Evolutionary conservation across 1,284 basidiomycete species (phyloP), one percentile per base, ranked within the genome.

Genomic region (Sanguinoderma infundibulare): DNA sequence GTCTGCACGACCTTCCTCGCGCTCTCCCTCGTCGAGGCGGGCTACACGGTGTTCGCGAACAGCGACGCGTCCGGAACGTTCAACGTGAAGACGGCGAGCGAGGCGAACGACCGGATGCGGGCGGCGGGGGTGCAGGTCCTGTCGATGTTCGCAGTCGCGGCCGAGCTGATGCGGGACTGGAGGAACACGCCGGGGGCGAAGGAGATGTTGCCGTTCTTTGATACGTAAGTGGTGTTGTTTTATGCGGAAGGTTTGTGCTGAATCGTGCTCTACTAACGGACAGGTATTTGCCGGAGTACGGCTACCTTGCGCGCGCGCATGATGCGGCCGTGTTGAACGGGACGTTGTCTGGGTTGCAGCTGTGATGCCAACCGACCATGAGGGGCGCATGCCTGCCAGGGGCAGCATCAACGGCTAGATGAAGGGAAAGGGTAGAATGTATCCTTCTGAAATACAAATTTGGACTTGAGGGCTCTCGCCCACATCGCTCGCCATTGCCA

Each of bases 121-220:
- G 73, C 69, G 15, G 79, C 78, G 5, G 80, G 79, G 7, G 77
- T 81, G 5, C 73, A 81, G 26, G 76, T 83, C 15, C 61, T 79
- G 9, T 81, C 80, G 2, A 69, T 75, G 67, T 82, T 81, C 65
- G 78, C 80, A 2, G 70, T 82, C 38, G 71, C 72, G 10, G 70
- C 69, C 36, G 80, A 82, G 68, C 70, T 82, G 34, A 81, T 82
- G 80, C 71, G 80, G 36, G 80, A 82, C 67, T 82, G 80, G 81
- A 76, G 78, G 55, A 73, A 75, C 65, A 78, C 75, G 3, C 79
- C 80, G 32, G 79, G 79, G 6, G 65, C 78, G 1, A 28, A 55
- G n/a, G 73, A 81, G 65, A 57, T 81, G 67, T 54, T 80, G 52
- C 78, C 79, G 6, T 81, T 70, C 72, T 79, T 77, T 61, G 79